Evolutionary conservation across 805 yeast genomes (phyloP).

Genomic region (Pichia manshurica): DNA sequence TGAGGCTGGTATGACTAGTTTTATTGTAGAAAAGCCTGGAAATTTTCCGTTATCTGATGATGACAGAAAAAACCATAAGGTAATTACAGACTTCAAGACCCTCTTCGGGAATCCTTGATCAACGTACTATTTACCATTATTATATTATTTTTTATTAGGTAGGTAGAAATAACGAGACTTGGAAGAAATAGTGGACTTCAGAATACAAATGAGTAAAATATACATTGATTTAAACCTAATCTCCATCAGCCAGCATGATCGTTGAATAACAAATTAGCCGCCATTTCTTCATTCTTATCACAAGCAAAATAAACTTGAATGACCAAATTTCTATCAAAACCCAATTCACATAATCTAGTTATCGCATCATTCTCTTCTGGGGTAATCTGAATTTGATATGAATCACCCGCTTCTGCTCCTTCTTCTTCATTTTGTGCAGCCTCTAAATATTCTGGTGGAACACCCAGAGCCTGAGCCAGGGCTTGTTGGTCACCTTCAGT

Average conservation of each 20-base stretch:
- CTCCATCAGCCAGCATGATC: slow-evolving; percentile 36
- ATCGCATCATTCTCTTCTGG: slow-evolving; percentile 88
- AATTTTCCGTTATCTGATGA: slow-evolving; percentile 46
- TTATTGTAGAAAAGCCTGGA: slow-evolving; percentile 68
- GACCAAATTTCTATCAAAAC: slow-evolving; percentile 82
- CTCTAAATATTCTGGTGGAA: slow-evolving; percentile 33
- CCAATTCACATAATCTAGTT: slow-evolving; percentile 81
- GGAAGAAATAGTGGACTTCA: background rate
- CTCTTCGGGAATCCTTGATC: background rate
- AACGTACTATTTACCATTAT: too few relatives aligned
- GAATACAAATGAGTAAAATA: slow-evolving; percentile 1
- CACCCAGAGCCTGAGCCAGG: slow-evolving; percentile 39
- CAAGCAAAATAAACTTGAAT: slow-evolving; percentile 96
- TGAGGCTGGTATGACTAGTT: slow-evolving; percentile 53
- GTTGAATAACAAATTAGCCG: slow-evolving; percentile 84
- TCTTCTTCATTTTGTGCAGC: slow-evolving; percentile 34
- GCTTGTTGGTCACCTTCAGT: slow-evolving; percentile 57
- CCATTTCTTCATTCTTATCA: slow-evolving; percentile 93
- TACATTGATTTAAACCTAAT: background rate
- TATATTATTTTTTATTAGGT: too few relatives aligned
- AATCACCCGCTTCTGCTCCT: slow-evolving; percentile 36
- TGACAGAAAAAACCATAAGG: slow-evolving; percentile 25
- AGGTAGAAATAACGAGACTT: background rate
- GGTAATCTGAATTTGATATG: slow-evolving; percentile 47
- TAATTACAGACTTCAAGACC: slow-evolving; percentile 27